Base-by-base conservation (phyloP, 805 yeast species). In the Sugiyamaella chiloensis region DNA sequence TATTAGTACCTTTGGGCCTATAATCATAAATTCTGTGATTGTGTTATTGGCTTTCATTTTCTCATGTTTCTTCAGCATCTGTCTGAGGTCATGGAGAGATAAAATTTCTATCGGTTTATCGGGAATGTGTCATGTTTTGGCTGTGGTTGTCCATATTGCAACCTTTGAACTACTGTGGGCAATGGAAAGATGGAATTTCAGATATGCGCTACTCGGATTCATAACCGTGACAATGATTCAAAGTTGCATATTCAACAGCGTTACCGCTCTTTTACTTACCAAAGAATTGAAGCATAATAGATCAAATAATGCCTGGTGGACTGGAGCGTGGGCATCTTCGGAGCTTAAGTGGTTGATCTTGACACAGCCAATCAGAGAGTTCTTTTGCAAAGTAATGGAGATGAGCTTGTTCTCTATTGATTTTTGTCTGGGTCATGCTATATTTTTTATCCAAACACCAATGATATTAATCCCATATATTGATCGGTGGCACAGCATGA, bases 381-480 rank as follows among this genome's bases (percentile, higher is more conserved):
- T 83, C 60, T 70, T 79, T 60, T 95, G 96, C 54, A 90, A 90
- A 73, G 76, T 79, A 47, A 80, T 87, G 61, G 98, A 90, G 70
- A 68, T 85, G 75, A 83, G 95, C 16, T 86, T 86, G 63, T 90
- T 87, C 66, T 86, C 96, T 17, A 89, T 91, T 66, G 98, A 90
- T 70, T 90, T 88, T 65, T 73, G 87, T 36, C 73, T 87, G 59
- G 95, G 96, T 45, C 97, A 90, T 63, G 60, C 83, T 55, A 73
- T 90, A 43, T 74, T 89, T 60, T 82, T 86, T 71, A 71, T 79
- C 55, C 96, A 89, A 70, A 75, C 84, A 64, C 97, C 97, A 60
- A 62, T 89, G 34, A 70, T 90, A 53, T 72, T 77, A 47, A 70
- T 88, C 57, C 98, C 98, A 60, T 75, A 78, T 61, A 71, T 88